Evolutionary conservation across 495 filamentous ascomycete species (phyloP).

Genomic region (Penicillium goetzii): DNA sequence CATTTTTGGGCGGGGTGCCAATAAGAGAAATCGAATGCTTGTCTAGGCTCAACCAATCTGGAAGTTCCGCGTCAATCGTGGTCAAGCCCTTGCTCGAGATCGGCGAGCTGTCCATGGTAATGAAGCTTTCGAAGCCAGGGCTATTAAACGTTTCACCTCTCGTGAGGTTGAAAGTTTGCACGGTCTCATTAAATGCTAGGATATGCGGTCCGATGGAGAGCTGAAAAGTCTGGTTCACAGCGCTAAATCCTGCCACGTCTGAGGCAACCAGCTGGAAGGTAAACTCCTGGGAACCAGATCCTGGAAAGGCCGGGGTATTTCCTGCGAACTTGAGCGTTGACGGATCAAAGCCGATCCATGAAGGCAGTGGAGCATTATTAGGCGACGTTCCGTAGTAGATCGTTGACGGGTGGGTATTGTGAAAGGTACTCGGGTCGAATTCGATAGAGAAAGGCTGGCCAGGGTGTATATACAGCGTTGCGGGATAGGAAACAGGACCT

Average conservation of each 20-base stretch:
- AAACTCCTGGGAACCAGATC: conserved; percentile 71
- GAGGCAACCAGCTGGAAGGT: conserved; percentile 76
- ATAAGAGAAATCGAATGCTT: conserved; percentile 61
- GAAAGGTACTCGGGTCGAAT: conserved; percentile 55
- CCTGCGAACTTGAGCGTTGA: conserved; percentile 70
- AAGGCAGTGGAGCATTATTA: conserved; percentile 81
- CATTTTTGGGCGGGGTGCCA: conserved; percentile 63
- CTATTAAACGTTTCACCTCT: conserved; percentile 59
- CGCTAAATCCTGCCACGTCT: conserved; percentile 77
- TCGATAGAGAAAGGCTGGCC: conserved; percentile 48
- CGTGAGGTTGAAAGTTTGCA: conserved; percentile 62
- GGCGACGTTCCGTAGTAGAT: conserved; percentile 77
- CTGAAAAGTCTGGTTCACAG: conserved; percentile 64
- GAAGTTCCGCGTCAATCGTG: conserved; percentile 55
- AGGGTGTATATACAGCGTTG: conserved; percentile 50
- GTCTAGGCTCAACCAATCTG: conserved; percentile 74
- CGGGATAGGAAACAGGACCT: conserved; percentile 51
- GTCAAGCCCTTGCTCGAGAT: conserved; percentile 50
- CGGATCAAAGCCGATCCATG: conserved; percentile 81
- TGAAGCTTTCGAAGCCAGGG: conserved; percentile 50
- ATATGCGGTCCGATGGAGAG: conserved; percentile 72
- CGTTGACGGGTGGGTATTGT: conserved; percentile 48
- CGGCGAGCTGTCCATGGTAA: conserved; percentile 66
- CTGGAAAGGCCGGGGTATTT: conserved; percentile 67
- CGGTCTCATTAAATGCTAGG: conserved; percentile 61